Base-by-base conservation (phyloP, 257 asterid species). In the Solanum phureja region DNA sequence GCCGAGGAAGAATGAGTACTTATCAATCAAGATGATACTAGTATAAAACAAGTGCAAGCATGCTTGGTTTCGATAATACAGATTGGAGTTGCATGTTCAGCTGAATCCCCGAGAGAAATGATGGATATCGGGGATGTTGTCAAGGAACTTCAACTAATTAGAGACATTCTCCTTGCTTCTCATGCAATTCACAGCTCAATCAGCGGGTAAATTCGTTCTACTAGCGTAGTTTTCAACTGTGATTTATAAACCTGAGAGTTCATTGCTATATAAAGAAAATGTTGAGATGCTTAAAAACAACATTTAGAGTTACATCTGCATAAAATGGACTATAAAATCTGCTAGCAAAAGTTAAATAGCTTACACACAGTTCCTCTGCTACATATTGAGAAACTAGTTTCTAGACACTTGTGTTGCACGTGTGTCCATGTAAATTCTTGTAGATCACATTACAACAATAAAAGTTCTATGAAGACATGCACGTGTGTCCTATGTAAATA, bases 131-230 rank as follows among this genome's bases (percentile, higher is more conserved):
- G 11, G 19, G 83, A 76, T 76, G 58, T 38, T 76, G 58, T 38
- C 74, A 66, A 87, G 23, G 83, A 81, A 83, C 74, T 62, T 5
- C 44, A 38, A 79, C 74, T 82, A 85, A 87, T 81, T 66, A 66
- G 33, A 35, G 89, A 87, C 73, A 82, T 83, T 87, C 73, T 87
- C 33, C 89, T 87, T 68, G 89, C 89, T 87, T 46, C 84, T 68
- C 87, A 87, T 31, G 35, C 42, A 6, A 33, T 66, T 71, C 75
- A 18, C 35, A 87, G 83, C 81, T 87, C 87, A 68, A 87, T 87
- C 19, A 82, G 87, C 34, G 87, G 89, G 83, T 87, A 49, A 44
- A 86, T 82, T 68, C 35, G 23, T 10, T 31, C 27, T 76, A 38
- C 60, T 38, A 76, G 19, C 58, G 11, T 75, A 11, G 19, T 11